These are phyloP conservation scores for Emergomyces pasteurianus DNA, from an alignment of 2,329 filamentous ascomycete species.

Conservation along the genomic window DNA sequence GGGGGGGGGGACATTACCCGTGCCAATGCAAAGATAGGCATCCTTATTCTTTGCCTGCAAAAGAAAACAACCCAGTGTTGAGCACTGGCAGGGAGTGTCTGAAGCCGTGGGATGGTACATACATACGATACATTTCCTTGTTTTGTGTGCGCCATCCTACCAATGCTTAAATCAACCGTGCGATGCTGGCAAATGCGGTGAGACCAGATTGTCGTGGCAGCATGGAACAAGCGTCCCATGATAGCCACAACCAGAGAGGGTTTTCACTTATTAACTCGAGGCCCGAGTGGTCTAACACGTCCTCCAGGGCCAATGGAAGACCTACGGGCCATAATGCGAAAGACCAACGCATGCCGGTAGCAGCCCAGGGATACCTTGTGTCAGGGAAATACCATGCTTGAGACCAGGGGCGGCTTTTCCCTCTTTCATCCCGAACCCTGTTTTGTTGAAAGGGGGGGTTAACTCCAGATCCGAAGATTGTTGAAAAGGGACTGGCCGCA, in stretches of 20 bases:
- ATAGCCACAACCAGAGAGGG: background rate
- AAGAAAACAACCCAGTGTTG: background rate
- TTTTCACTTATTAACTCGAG: background rate
- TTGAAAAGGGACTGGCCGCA: background rate
- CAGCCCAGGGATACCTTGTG: background rate
- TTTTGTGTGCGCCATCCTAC: too few relatives aligned
- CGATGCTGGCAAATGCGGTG: background rate
- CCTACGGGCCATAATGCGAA: background rate
- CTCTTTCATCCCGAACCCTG: background rate
- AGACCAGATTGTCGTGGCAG: background rate
- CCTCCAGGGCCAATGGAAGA: background rate
- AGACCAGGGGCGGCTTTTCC: background rate
- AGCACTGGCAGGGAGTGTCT: background rate
- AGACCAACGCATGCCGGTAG: background rate
- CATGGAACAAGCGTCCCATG: background rate
- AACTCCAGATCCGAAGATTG: background rate
- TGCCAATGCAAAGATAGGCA: background rate
- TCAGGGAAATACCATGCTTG: background rate
- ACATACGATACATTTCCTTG: background rate
- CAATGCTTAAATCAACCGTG: too few relatives aligned
- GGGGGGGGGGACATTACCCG: background rate
- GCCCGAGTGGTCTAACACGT: background rate
- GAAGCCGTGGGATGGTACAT: background rate
- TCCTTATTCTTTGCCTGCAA: background rate
- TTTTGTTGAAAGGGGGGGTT: too few relatives aligned